Evolutionary conservation across 2,329 filamentous ascomycete species (phyloP).

Genomic region (Sporothrix sp.): DNA sequence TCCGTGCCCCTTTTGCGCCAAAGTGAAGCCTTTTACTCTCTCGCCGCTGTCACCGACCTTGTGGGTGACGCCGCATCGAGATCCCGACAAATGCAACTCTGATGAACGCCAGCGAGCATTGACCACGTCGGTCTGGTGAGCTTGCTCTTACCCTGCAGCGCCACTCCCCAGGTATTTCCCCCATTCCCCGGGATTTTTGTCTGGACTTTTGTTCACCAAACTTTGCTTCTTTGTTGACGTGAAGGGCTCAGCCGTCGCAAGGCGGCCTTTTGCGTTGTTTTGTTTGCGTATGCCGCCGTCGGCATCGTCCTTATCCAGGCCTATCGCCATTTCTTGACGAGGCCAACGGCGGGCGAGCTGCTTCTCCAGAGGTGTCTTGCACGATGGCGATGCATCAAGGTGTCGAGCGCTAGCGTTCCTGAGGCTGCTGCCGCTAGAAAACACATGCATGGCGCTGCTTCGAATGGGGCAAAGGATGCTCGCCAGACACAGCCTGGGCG

Average conservation of each 20-base stretch:
- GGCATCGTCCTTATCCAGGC: background rate
- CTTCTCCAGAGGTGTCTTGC: background rate
- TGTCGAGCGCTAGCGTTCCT: background rate
- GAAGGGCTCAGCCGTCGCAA: too few species aligned
- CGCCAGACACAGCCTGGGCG: background rate
- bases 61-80: background rate
- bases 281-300: too few species aligned
- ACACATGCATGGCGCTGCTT: constrained; percentile 5
- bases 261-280: too few species aligned
- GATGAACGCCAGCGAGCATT: constrained; percentile 4
- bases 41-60: background rate
- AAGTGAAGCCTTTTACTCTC: background rate
- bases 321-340: too few species aligned
- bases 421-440: constrained; percentile 9
- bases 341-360: background rate
- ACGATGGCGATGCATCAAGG: background rate
- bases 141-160: background rate
- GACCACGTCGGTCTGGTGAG: background rate
- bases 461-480: background rate
- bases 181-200: too few species aligned
- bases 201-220: too few species aligned
- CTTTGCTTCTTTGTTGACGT: too few species aligned
- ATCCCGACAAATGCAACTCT: constrained; percentile 6
- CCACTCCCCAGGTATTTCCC: too few species aligned
- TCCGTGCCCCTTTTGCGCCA: background rate